Base-by-base conservation (phyloP, 306 rosid genomes). In the Parietaria judaica region DNA sequence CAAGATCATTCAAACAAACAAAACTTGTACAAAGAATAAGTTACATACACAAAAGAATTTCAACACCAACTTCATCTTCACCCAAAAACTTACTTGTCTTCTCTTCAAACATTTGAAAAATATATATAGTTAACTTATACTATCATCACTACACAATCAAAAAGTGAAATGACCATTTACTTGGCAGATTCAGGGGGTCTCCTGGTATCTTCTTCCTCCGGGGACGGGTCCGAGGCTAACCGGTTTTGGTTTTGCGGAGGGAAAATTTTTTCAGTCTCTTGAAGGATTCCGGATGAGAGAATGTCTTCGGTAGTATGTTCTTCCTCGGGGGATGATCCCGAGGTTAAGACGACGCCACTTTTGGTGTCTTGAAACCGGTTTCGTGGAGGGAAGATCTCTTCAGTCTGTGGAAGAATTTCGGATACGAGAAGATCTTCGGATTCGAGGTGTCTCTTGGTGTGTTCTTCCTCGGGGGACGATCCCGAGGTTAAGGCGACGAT, bases 201-300 rank as follows among this genome's bases (percentile, higher is more conserved):
- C 60, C 74, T 71, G 43, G 78, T 76, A 45, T 76, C 72, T 37
- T 80, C 72, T 54, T 79, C 68, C 55, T 67, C 64, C 56, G 72
- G 49, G 74, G 8, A 57, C 31, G 41, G 45, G 66, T 54, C 72
- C 11, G 64, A 58, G 61, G 57, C 48, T 48, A 73, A 36, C 7
- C 35, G 67, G 41, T 11, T 17, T 39, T 70, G 67, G 41, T 11
- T 17, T 39, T 70, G 63, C 53, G 65, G 73, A 55, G 86, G 67
- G 54, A 64, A 62, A 43, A 66, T 60, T 57, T 75, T 83, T 61
- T 79, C 69, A 10, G 74, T 34, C 38, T 35, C 64, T 14, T 72
- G 55, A 36, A 78, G 47, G 50, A 11, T 61, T 23, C 31, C 31
- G 31, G 31, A 23, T 2, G 31, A 23, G 31, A 23, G 31, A 23